A percentile compares a stretch with the other conserved stretches of the same genome.
phyloP scores from a whole-genome alignment of 1,284 basidiomycete genomes.

The Boletus coffeatus region DNA sequence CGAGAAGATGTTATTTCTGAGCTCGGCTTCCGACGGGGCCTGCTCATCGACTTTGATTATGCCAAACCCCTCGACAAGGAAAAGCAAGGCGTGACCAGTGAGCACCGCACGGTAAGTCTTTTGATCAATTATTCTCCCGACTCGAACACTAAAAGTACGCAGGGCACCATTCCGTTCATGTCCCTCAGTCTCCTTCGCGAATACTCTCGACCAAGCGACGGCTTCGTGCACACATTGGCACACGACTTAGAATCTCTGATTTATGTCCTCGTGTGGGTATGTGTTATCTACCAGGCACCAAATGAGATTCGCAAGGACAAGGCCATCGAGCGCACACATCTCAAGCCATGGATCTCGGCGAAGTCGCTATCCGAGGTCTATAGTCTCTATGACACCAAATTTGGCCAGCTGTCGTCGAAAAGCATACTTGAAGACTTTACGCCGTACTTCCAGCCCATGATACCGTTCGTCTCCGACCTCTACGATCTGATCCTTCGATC shows the following conservation, averaged over 20 bases:
- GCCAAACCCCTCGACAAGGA: not conserved
- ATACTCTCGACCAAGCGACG: not conserved
- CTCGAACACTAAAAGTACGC: not conserved
- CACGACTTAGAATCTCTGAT: not conserved
- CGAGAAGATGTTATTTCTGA: not conserved
- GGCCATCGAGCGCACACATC: not conserved
- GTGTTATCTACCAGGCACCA: not conserved
- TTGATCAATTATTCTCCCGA: not conserved
- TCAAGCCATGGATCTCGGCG: not conserved
- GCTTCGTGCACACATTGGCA: not conserved
- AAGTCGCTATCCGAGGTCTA: not conserved
- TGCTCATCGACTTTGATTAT: not conserved
- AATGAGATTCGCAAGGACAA: not conserved
- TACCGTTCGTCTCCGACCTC: not conserved
- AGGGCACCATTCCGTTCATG: not conserved
- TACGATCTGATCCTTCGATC: not conserved
- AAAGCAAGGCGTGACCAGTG: not conserved
- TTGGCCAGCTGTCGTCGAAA: not conserved
- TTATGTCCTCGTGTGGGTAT: not conserved
- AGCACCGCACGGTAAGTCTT: not conserved
- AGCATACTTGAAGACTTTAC: not conserved
- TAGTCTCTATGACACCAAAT: not conserved
- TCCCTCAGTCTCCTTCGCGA: not conserved
- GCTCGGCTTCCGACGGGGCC: not conserved
- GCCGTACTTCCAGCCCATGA: not conserved